phyloP scores from a whole-genome alignment of 2,329 filamentous ascomycete species.

The Lasiodiplodia citricola region DNA sequence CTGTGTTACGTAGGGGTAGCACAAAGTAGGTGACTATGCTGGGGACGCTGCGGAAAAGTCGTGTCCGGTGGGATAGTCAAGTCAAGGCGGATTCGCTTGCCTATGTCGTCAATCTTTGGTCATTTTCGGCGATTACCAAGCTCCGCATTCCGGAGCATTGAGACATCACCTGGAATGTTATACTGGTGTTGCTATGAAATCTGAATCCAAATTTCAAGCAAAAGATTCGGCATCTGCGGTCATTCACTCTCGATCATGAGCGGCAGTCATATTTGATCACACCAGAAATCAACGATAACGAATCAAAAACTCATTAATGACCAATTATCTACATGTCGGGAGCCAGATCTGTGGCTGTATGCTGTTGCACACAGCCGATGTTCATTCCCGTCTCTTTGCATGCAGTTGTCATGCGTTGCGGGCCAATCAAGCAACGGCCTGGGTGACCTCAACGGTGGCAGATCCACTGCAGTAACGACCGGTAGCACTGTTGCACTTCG shows the following conservation, averaged over 20 bases:
- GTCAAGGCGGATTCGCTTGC: neutral
- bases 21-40: too few species aligned
- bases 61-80: neutral
- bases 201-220: too few species aligned
- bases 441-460: slow-evolving; percentile 6
- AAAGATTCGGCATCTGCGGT: neutral
- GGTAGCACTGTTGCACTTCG: neutral
- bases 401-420: neutral
- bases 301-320: neutral
- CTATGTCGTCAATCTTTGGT: neutral
- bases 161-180: neutral
- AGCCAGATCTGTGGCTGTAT: neutral
- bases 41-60: neutral
- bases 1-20: too few species aligned
- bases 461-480: slow-evolving; percentile 9
- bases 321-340: neutral
- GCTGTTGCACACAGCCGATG: neutral
- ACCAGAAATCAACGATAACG: neutral
- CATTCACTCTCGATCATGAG: neutral
- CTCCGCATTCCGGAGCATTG: neutral
- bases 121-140: neutral
- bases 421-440: slow-evolving; percentile 4
- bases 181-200: neutral
- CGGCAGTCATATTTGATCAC: neutral
- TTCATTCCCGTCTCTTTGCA: neutral